Evolutionary conservation across 75 land plant species (phyloP).

Genomic region (Isoetes taiwanensis): DNA sequence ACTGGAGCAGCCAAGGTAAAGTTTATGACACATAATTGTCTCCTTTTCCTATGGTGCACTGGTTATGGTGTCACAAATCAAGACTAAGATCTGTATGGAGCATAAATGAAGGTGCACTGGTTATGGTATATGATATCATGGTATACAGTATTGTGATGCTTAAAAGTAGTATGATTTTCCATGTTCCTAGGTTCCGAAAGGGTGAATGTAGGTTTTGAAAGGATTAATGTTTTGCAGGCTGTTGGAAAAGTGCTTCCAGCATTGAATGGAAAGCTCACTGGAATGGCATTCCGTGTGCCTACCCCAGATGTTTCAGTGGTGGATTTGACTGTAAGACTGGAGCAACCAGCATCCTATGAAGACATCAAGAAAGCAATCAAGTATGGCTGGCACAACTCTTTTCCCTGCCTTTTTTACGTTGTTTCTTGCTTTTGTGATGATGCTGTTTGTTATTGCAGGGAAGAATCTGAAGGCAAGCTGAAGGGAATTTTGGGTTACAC

Average conservation of each 20-base stretch:
- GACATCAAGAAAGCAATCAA: conserved; percentile 22
- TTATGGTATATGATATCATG: too few species aligned
- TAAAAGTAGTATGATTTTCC: too few species aligned
- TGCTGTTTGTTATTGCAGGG: conserved; percentile 46
- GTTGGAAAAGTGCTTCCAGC: conserved; percentile 30
- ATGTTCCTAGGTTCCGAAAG: too few species aligned
- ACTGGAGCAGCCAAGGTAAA: conserved; percentile 85
- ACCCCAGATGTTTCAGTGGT: conserved; percentile 27
- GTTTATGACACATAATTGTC: neutral
- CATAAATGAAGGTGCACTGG: too few species aligned
- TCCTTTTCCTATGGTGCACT: too few species aligned
- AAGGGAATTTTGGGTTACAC: conserved; percentile 82
- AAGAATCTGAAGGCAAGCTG: conserved; percentile 63
- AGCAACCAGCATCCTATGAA: conserved; percentile 23
- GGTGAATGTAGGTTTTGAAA: too few species aligned
- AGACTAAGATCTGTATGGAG: too few species aligned
- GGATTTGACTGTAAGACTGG: conserved; percentile 20
- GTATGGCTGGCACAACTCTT: conserved; percentile 9
- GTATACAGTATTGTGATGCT: too few species aligned
- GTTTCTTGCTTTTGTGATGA: neutral
- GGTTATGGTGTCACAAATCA: too few species aligned
- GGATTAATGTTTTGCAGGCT: too few species aligned
- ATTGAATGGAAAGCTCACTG: conserved; percentile 29
- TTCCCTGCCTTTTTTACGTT: neutral
- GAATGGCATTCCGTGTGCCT: conserved; percentile 28